Conservation (phyloP, 495 filamentous ascomycete genomes). For the Hyaloscypha bicolor region DNA sequence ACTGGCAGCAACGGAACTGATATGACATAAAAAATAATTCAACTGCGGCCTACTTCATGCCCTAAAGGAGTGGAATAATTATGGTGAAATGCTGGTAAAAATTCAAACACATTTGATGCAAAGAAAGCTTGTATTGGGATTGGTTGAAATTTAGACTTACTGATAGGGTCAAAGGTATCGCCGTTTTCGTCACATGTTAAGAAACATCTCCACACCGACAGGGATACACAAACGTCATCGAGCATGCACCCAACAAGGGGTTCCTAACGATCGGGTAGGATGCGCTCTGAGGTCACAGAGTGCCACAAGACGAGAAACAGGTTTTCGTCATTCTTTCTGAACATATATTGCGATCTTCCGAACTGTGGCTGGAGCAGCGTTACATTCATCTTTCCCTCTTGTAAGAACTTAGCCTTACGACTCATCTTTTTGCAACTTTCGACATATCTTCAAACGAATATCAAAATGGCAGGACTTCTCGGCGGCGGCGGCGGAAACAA, state of each 20-base stretch:
- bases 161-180: neutral
- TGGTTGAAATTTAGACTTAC: neutral
- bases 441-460: neutral
- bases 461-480: constrained; percentile 27
- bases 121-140: neutral
- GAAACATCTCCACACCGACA: neutral
- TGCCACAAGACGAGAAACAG: neutral
- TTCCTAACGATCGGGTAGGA: neutral
- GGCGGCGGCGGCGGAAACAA: constrained; percentile 22
- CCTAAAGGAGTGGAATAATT: too few species aligned
- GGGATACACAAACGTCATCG: neutral
- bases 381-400: neutral
- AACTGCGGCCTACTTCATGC: too few species aligned
- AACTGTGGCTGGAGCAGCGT: neutral
- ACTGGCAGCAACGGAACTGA: too few species aligned
- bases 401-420: neutral
- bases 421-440: neutral
- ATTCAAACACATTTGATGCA: too few species aligned
- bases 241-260: neutral
- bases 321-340: neutral
- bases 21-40: too few species aligned
- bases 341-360: neutral
- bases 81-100: too few species aligned
- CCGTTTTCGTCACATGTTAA: neutral
- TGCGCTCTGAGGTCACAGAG: neutral